Percentiles rank a stretch among this genome's conserved stretches.
phyloP scores from a whole-genome alignment of 2,329 filamentous ascomycete genomes.

The Ascochyta viciae-villosae region DNA sequence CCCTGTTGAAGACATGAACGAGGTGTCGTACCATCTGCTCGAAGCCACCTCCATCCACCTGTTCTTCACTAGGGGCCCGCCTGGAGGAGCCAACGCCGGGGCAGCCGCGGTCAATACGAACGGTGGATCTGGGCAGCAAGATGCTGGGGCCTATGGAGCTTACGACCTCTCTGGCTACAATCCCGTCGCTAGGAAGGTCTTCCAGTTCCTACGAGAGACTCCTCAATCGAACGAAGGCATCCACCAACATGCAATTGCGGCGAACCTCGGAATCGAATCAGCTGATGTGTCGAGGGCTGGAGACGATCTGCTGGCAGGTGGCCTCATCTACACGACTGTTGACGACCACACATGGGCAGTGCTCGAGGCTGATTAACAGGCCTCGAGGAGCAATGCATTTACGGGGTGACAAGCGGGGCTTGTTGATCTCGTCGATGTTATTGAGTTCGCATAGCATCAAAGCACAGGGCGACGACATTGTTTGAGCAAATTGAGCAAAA shows the following conservation, averaged over 20 bases:
- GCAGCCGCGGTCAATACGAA: constrained; percentile 47
- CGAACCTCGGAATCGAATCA: constrained; percentile 68
- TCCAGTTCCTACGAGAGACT: constrained; percentile 69
- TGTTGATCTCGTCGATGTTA: neutral
- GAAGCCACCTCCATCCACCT: constrained; percentile 91
- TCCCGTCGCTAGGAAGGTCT: constrained; percentile 73
- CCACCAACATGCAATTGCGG: constrained; percentile 78
- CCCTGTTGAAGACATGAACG: constrained; percentile 83
- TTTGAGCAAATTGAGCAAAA: neutral
- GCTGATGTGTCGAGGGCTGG: constrained; percentile 77
- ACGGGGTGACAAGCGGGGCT: neutral
- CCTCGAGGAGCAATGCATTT: neutral
- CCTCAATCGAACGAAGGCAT: constrained; percentile 82
- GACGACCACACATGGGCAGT: constrained; percentile 93
- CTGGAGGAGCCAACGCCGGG: constrained; percentile 54
- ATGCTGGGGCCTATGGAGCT: constrained; percentile 42
- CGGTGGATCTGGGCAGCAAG: constrained; percentile 28
- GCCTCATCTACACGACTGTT: constrained; percentile 86
- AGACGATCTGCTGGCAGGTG: constrained; percentile 77
- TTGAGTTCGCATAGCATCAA: neutral
- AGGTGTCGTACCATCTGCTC: constrained; percentile 89
- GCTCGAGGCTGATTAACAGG: constrained; percentile 63
- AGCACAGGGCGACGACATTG: neutral
- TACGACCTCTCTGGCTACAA: constrained; percentile 47
- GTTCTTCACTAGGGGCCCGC: constrained; percentile 76